These are phyloP conservation scores for Tylopilus subfusipes DNA, from an alignment of 768 basidiomycete species.

Conservation along the genomic window DNA sequence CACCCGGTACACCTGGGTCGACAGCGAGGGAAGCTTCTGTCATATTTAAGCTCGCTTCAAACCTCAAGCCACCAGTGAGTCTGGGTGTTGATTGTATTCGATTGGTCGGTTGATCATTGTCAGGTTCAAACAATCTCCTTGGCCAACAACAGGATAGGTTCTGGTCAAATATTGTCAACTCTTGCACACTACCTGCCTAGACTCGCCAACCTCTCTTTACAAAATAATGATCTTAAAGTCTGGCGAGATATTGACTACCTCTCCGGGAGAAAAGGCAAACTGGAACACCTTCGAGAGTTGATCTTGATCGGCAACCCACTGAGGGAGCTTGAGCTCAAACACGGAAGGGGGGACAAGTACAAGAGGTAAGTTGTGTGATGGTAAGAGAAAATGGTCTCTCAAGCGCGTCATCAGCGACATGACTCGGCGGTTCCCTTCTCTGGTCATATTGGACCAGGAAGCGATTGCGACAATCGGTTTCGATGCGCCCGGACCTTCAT, in stretches of 20 bases:
- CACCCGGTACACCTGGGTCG: constrained; percentile 68
- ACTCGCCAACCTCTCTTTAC: constrained; percentile 74
- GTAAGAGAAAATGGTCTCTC: neutral
- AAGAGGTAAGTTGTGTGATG: constrained; percentile 49
- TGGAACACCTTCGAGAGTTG: constrained; percentile 66
- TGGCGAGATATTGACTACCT: constrained; percentile 71
- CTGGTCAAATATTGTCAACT: constrained; percentile 54
- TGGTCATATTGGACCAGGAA: constrained; percentile 82
- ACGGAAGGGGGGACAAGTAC: constrained; percentile 60
- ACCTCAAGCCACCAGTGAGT: constrained; percentile 70
- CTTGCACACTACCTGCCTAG: constrained; percentile 75
- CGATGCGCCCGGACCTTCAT: constrained; percentile 59
- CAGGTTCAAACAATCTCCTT: constrained; percentile 81
- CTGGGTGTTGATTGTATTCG: neutral
- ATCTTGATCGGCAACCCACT: constrained; percentile 76
- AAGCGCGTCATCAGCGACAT: constrained; percentile 56
- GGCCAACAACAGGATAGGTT: constrained; percentile 69
- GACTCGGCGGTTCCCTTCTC: constrained; percentile 70
- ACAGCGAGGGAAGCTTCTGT: constrained; percentile 68
- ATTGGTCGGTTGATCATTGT: neutral
- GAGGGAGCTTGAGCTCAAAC: constrained; percentile 54
- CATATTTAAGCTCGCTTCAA: constrained; percentile 82
- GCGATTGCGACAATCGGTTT: constrained; percentile 75
- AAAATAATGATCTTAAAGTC: constrained; percentile 67
- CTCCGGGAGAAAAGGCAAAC: constrained; percentile 52